Evolutionary conservation across 1,284 basidiomycete genomes (phyloP).

Genomic region (Xerocomus nothofagi): DNA sequence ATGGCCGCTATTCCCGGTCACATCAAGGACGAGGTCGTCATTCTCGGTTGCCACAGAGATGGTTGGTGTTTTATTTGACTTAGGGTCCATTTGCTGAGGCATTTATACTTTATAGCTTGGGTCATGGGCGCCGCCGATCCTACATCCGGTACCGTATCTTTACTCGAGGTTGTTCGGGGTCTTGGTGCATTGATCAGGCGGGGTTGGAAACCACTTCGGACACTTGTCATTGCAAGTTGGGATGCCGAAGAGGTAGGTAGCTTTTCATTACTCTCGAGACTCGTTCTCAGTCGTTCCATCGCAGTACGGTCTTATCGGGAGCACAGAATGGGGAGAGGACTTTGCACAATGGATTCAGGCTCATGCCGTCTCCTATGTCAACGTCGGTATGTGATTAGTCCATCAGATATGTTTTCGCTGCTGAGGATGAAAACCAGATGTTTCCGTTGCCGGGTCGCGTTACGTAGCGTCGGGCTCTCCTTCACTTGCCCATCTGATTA

Average conservation of each 20-base stretch:
- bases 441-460: slow-evolving; percentile 67
- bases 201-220: slow-evolving; percentile 90
- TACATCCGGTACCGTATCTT: slow-evolving; percentile 82
- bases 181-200: slow-evolving; percentile 68
- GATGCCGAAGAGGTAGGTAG: slow-evolving; percentile 81
- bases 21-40: slow-evolving; percentile 81
- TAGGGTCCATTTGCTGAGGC: slow-evolving; percentile 27
- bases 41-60: slow-evolving; percentile 88
- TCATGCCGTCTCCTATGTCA: slow-evolving; percentile 86
- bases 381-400: slow-evolving; percentile 55
- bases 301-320: slow-evolving; percentile 82
- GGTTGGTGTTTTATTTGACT: slow-evolving; percentile 43
- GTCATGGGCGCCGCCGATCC: slow-evolving; percentile 87
- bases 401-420: not conserved
- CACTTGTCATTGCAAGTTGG: slow-evolving; percentile 89
- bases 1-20: slow-evolving; percentile 91
- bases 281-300: not conserved
- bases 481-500: slow-evolving; percentile 77
- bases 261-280: not conserved
- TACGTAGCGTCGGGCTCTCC: slow-evolving; percentile 63
- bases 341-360: slow-evolving; percentile 78
- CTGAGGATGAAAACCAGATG: slow-evolving; percentile 40
- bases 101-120: slow-evolving; percentile 31
- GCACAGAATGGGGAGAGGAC: slow-evolving; percentile 89
- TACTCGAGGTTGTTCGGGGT: slow-evolving; percentile 84